A percentile compares a stretch with the other conserved stretches of the same genome.
phyloP scores from a whole-genome alignment of 208 protist genomes.

The Crithidia acanthocephali region DNA sequence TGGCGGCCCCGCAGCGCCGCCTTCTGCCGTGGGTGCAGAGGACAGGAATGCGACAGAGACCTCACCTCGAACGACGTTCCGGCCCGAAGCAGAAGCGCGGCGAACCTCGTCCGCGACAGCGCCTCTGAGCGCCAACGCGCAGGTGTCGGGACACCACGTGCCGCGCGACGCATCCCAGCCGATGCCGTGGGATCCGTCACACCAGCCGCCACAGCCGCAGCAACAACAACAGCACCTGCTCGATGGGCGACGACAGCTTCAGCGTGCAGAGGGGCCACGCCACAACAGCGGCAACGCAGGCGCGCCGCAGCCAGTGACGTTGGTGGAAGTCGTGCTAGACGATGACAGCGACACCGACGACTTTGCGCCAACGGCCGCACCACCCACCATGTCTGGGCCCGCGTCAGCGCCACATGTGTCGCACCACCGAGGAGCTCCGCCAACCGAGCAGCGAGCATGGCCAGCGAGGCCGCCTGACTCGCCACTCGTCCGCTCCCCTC shows the following conservation, averaged over 20 bases:
- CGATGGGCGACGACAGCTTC: background rate
- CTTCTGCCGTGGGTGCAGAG: background rate
- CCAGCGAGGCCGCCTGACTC: background rate
- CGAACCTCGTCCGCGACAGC: background rate
- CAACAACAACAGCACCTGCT: background rate
- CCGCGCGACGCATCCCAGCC: background rate
- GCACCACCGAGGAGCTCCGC: background rate
- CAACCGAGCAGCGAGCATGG: background rate
- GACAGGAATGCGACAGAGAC: background rate
- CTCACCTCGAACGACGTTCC: background rate
- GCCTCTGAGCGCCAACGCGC: background rate
- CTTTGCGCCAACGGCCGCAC: background rate
- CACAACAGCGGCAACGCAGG: background rate
- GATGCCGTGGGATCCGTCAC: background rate
- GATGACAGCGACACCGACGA: slow-evolving; percentile 4
- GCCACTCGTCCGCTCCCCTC: background rate
- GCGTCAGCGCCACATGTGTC: background rate
- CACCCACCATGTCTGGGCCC: background rate
- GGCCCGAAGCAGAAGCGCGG: background rate
- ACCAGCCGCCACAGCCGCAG: background rate
- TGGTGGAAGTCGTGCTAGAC: slow-evolving; percentile 34
- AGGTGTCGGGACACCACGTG: background rate
- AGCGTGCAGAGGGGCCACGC: background rate
- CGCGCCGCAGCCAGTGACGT: background rate
- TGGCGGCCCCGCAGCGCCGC: background rate